Evolutionary conservation across 306 rosid species (phyloP).

Genomic region (Vigna trinervia): DNA sequence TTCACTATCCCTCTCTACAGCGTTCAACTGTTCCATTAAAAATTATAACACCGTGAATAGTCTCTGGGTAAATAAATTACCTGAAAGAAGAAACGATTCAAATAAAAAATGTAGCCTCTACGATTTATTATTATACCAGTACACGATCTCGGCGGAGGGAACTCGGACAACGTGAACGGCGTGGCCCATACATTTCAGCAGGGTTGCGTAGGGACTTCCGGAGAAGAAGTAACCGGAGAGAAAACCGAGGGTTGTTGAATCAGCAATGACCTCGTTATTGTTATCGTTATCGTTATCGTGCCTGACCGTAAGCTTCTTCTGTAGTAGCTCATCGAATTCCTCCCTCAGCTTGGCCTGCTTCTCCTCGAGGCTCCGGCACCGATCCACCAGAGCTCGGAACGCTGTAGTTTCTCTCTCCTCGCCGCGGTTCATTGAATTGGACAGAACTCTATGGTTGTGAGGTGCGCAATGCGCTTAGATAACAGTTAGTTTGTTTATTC

Average conservation of each 20-base stretch:
- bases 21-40: conserved; percentile 44
- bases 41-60: conserved; percentile 25
- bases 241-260: conserved; percentile 38
- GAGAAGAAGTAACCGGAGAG: conserved; percentile 52
- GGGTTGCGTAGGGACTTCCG: conserved; percentile 51
- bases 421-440: conserved; percentile 46
- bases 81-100: not conserved
- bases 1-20: conserved; percentile 23
- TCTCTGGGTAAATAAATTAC: not conserved
- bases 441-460: conserved; percentile 29
- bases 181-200: conserved; percentile 68
- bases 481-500: conserved; percentile 21
- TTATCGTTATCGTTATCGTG: not conserved
- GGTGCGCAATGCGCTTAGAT: conserved; percentile 47
- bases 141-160: conserved; percentile 65
- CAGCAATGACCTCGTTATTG: not conserved
- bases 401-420: conserved; percentile 14
- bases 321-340: conserved; percentile 52
- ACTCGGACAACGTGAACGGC: conserved; percentile 63
- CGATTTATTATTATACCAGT: conserved; percentile 52
- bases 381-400: conserved; percentile 49
- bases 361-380: conserved; percentile 65
- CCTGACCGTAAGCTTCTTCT: not conserved
- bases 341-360: conserved; percentile 54
- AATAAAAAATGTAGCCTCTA: not conserved